A percentile compares a stretch with the other conserved stretches of the same genome.
Evolutionary conservation across 345 rosid species (phyloP).

Genomic region (Salix arbutifolia): DNA sequence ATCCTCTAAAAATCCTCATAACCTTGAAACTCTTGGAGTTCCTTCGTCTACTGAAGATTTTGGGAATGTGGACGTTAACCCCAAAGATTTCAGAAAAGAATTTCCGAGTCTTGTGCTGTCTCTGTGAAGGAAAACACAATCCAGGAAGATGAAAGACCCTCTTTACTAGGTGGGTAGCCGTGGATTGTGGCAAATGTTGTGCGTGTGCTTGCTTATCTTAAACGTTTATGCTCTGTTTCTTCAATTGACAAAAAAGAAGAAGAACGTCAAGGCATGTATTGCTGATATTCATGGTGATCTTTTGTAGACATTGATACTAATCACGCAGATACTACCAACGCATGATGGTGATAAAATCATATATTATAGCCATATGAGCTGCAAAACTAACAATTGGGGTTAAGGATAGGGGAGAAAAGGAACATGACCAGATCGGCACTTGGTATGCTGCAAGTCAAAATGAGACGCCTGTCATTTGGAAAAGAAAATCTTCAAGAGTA

Average conservation of each 20-base stretch:
- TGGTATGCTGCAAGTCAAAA: not conserved
- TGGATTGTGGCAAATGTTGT: not conserved
- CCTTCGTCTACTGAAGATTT: conserved; percentile 16
- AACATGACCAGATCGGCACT: not conserved
- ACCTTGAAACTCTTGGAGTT: conserved; percentile 19
- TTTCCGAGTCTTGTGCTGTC: conserved; percentile 22
- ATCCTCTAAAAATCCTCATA: conserved; percentile 10
- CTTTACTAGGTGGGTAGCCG: conserved; percentile 23
- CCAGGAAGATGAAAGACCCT: conserved; percentile 14
- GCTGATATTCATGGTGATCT: conserved; percentile 8
- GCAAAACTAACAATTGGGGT: not conserved
- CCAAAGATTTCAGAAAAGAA: conserved; percentile 17
- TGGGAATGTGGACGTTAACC: conserved; percentile 5
- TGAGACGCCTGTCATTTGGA: not conserved
- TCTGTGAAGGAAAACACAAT: conserved; percentile 23
- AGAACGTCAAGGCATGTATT: conserved; percentile 2
- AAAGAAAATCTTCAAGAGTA: not conserved
- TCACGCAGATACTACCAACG: conserved; percentile 3
- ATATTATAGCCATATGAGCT: not conserved
- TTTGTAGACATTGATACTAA: conserved; percentile 21
- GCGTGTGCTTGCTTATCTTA: not conserved
- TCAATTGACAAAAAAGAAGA: not conserved
- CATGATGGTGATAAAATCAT: not conserved
- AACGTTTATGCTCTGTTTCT: not conserved
- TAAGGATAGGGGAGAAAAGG: not conserved